phyloP scores from a whole-genome alignment of 1,139 yeast genomes.

The Meyerozyma smithsonii region DNA sequence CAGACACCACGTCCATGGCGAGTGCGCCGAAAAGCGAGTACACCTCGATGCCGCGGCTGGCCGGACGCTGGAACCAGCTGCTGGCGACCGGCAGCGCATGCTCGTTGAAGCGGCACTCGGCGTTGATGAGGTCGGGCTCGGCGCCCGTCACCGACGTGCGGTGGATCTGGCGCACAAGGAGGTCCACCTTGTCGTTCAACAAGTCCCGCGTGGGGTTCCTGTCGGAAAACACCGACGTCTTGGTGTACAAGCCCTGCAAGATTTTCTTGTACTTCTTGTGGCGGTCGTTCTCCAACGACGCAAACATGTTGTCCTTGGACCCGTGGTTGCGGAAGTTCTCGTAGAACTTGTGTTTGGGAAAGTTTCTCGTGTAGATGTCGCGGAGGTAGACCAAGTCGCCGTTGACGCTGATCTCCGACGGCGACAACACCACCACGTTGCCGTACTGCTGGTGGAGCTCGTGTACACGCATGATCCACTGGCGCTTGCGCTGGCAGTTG shows the following conservation, averaged over 20 bases:
- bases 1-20: constrained; percentile 68
- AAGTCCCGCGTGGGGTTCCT: constrained; percentile 24
- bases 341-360: constrained; percentile 58
- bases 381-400: constrained; percentile 46
- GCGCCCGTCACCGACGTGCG: constrained; percentile 29
- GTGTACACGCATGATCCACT: constrained; percentile 49
- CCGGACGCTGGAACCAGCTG: constrained; percentile 27
- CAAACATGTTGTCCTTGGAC: constrained; percentile 49
- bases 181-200: constrained; percentile 21
- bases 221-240: constrained; percentile 34
- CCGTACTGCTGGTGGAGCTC: constrained; percentile 54
- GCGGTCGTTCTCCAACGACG: constrained; percentile 42
- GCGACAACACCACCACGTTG: constrained; percentile 54
- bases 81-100: constrained; percentile 16
- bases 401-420: constrained; percentile 57
- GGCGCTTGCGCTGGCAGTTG: constrained; percentile 48
- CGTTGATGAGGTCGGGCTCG: constrained; percentile 32
- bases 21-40: constrained; percentile 61
- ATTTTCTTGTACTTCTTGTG: constrained; percentile 50
- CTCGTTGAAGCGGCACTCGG: constrained; percentile 25
- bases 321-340: constrained; percentile 60
- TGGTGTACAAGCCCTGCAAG: constrained; percentile 46
- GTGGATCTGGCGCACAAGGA: constrained; percentile 24
- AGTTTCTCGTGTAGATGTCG: constrained; percentile 54
- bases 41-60: constrained; percentile 46